These are phyloP conservation scores for Fusarium subglutinans DNA, from an alignment of 2,329 filamentous ascomycete species.

Conservation along the genomic window DNA sequence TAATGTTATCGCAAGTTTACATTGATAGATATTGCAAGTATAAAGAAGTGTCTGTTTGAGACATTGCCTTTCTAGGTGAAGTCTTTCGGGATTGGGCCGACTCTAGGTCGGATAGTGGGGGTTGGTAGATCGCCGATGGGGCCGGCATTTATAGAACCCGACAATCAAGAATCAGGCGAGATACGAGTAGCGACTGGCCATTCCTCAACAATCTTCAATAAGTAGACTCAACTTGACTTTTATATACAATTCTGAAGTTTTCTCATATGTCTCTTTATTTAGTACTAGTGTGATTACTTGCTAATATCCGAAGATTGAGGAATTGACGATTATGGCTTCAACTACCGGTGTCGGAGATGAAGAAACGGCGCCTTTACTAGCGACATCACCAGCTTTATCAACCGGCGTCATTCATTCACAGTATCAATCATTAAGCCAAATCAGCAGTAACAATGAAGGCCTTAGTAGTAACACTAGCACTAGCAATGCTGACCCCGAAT, in stretches of 20 bases:
- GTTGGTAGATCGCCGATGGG: background rate
- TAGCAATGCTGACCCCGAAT: background rate
- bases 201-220: background rate
- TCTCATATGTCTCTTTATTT: background rate
- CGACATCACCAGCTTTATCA: background rate
- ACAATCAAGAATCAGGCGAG: constrained; percentile 13
- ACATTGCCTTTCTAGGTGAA: constrained; percentile 13
- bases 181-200: background rate
- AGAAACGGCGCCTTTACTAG: constrained; percentile 20
- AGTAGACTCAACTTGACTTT: background rate
- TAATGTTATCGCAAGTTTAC: background rate
- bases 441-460: background rate
- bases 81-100: constrained; percentile 16
- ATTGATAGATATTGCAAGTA: fast-evolving
- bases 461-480: background rate
- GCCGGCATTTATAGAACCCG: constrained; percentile 7
- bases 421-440: background rate
- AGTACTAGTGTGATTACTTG: background rate
- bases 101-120: constrained; percentile 11
- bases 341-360: constrained; percentile 19
- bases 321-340: constrained; percentile 11
- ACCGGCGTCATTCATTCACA: background rate
- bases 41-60: background rate
- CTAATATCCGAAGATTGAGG: background rate
- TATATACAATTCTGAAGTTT: background rate